A percentile compares a stretch with the other conserved stretches of the same genome.
These are phyloP conservation scores for Myriangium duriaei DNA, from an alignment of 2,329 filamentous ascomycete genomes.

Conservation along the genomic window DNA sequence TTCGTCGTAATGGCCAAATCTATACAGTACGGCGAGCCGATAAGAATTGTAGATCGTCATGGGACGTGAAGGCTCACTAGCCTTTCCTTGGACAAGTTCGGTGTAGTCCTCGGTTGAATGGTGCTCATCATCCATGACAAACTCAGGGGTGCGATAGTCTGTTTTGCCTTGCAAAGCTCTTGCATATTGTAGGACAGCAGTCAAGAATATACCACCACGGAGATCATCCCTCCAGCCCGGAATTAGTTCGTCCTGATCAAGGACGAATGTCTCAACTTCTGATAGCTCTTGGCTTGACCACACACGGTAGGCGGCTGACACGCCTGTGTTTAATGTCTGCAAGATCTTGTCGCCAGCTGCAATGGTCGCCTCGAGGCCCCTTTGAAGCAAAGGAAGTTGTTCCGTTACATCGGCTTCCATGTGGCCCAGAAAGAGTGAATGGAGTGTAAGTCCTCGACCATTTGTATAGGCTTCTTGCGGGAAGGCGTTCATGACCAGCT, in stretches of 20 bases:
- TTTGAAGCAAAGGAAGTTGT: constrained; percentile 49
- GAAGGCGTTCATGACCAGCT: constrained; percentile 52
- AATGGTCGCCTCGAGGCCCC: constrained; percentile 53
- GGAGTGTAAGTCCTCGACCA: constrained; percentile 56
- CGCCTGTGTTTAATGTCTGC: constrained; percentile 57
- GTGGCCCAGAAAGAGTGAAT: constrained; percentile 58
- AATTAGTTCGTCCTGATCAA: constrained; percentile 61
- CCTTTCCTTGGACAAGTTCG: constrained; percentile 34
- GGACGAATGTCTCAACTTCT: constrained; percentile 58
- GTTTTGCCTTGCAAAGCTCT: constrained; percentile 69
- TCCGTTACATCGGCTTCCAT: constrained; percentile 50
- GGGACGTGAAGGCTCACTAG: constrained; percentile 50
- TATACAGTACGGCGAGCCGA: constrained; percentile 28
- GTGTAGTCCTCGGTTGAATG: constrained; percentile 49
- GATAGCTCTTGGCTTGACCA: constrained; percentile 56
- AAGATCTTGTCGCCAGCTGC: constrained; percentile 58
- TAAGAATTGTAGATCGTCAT: constrained; percentile 54
- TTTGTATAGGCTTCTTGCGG: constrained; percentile 51
- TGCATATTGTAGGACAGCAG: constrained; percentile 52
- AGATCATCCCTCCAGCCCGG: constrained; percentile 60
- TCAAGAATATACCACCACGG: constrained; percentile 57
- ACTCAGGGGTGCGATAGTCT: constrained; percentile 33
- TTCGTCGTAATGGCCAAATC: constrained; percentile 32
- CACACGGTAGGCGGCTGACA: constrained; percentile 53
- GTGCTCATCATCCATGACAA: constrained; percentile 55